Evolutionary conservation across 192 early-diverging fungal species (phyloP).

Genomic region (Coemansia sp.): DNA sequence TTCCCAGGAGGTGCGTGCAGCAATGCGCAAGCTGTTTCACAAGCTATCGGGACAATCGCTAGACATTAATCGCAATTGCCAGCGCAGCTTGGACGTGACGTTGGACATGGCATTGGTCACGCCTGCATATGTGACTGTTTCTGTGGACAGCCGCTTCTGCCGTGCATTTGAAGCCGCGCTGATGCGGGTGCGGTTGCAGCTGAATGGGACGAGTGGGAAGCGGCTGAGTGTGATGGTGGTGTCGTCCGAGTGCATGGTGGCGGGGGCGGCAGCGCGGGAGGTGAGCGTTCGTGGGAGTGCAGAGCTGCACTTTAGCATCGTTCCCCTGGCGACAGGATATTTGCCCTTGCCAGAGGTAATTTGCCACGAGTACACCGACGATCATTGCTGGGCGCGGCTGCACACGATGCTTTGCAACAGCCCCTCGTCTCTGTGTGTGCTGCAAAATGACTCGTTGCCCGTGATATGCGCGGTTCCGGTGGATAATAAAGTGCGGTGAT

Average conservation of each 20-base stretch:
- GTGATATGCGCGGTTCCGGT: conserved; percentile 35
- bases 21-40: conserved; percentile 13
- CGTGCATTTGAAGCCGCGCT: conserved; percentile 23
- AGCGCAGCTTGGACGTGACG: too few relatives aligned
- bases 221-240: conserved; percentile 23
- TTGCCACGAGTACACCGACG: conserved; percentile 21
- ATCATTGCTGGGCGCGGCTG: conserved; percentile 1
- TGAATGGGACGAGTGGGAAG: conserved; percentile 7
- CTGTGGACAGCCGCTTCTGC: conserved; percentile 10
- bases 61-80: too few relatives aligned
- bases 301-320: conserved; percentile 19
- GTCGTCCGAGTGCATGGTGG: conserved; percentile 30
- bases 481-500: neutral
- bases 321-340: conserved; percentile 36
- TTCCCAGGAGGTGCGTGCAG: conserved; percentile 5
- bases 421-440: conserved; percentile 16
- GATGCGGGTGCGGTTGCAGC: conserved; percentile 14
- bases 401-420: neutral
- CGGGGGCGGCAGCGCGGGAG: conserved; percentile 18
- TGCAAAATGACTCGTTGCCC: conserved; percentile 18
- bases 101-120: too few relatives aligned
- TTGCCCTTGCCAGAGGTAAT: conserved; percentile 38
- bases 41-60: conserved; percentile 1
- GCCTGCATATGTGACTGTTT: conserved; percentile 2
- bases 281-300: conserved; percentile 7